A percentile compares a stretch with the other conserved stretches of the same genome.
Conservation (phyloP, 495 filamentous ascomycete species). For the Trichoderma asperelloides region DNA sequence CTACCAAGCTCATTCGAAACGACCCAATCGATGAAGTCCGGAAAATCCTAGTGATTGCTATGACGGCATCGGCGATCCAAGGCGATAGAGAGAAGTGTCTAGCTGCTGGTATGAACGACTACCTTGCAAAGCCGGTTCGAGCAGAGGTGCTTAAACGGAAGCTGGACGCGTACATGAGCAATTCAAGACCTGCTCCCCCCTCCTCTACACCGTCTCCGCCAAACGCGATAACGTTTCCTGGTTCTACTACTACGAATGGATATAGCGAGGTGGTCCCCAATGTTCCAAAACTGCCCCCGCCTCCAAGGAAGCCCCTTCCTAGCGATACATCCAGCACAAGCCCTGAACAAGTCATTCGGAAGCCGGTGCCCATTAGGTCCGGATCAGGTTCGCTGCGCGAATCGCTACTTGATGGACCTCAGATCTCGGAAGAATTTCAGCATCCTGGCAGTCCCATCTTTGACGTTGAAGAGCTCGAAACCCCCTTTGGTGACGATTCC, state of each 20-base stretch:
- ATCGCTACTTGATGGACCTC: neutral
- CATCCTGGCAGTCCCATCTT: neutral
- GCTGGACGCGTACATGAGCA: slow-evolving; percentile 53
- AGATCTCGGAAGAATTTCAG: neutral
- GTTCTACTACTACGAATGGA: neutral
- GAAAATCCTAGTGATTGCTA: slow-evolving; percentile 76
- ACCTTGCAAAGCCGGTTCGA: slow-evolving; percentile 84
- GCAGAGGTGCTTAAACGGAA: slow-evolving; percentile 64
- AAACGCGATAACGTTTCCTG: neutral
- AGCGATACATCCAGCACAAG: neutral
- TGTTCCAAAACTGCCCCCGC: neutral
- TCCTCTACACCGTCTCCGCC: neutral
- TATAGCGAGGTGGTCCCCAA: neutral
- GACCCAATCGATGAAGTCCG: slow-evolving; percentile 66
- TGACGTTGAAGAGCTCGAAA: neutral
- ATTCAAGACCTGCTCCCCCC: neutral
- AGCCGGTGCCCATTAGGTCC: neutral
- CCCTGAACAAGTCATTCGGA: neutral
- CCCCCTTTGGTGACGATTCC: slow-evolving; percentile 1
- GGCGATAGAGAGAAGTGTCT: slow-evolving; percentile 88
- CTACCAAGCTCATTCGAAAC: slow-evolving; percentile 68
- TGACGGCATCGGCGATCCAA: slow-evolving; percentile 88
- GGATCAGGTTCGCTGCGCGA: neutral
- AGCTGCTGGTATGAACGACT: slow-evolving; percentile 91
- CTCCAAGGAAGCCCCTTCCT: neutral